phyloP scores from a whole-genome alignment of 2,329 filamentous ascomycete species.

The Purpureocillium lavendulum region DNA sequence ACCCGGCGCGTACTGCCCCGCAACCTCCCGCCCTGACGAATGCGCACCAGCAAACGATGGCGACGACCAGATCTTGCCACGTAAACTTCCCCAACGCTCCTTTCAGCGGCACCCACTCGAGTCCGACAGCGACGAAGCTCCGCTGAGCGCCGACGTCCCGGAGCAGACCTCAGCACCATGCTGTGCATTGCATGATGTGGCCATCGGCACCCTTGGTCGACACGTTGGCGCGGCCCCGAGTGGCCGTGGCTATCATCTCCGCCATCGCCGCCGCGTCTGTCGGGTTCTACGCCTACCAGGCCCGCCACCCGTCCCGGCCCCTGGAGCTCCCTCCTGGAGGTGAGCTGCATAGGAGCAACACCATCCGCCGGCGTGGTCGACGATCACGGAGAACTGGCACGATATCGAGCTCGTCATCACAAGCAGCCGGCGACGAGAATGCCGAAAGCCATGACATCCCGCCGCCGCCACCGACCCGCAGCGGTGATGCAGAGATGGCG shows the following conservation, averaged over 20 bases:
- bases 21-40: too few species aligned
- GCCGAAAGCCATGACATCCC: constrained; percentile 19
- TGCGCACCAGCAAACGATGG: too few species aligned
- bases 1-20: too few species aligned
- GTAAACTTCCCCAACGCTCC: too few species aligned
- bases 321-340: constrained; percentile 17
- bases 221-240: constrained; percentile 43
- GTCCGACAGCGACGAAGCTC: background rate
- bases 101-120: too few species aligned
- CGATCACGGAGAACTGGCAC: constrained; percentile 22
- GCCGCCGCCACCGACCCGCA: constrained; percentile 7
- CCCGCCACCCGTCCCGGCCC: constrained; percentile 15
- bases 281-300: constrained; percentile 49
- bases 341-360: constrained; percentile 57
- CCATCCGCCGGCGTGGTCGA: constrained; percentile 45
- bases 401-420: constrained; percentile 32
- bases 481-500: constrained; percentile 28
- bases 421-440: constrained; percentile 37
- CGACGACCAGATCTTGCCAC: too few species aligned
- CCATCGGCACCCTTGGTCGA: constrained; percentile 41
- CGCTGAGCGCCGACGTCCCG: background rate
- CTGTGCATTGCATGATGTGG: constrained; percentile 33
- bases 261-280: constrained; percentile 47
- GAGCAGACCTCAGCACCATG: constrained; percentile 20
- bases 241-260: constrained; percentile 48